These are phyloP conservation scores for Tolypocladium guangdongense DNA, from an alignment of 2,329 filamentous ascomycete species.

Conservation along the genomic window DNA sequence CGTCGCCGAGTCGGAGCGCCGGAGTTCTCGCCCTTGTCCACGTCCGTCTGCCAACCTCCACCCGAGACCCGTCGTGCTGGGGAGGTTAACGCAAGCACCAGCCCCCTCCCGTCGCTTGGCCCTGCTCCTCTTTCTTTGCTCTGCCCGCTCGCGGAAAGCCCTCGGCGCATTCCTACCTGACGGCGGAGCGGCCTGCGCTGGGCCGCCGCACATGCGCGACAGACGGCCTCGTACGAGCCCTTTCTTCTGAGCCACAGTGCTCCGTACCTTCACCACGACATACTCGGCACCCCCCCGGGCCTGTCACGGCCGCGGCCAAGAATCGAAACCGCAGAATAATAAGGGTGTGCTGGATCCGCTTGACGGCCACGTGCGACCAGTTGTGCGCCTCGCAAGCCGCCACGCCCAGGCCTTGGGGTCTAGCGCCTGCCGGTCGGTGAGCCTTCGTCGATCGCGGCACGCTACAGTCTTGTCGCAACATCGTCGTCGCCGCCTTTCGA, in stretches of 20 bases:
- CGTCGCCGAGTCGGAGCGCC: not conserved
- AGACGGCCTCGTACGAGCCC: not conserved
- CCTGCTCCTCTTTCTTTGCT: not conserved
- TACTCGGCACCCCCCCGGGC: not conserved
- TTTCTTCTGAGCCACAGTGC: not conserved
- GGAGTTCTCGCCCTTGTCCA: not conserved
- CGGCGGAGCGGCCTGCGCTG: not conserved
- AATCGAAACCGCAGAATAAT: not conserved
- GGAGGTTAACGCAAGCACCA: not conserved
- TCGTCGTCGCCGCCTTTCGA: conserved; percentile 3
- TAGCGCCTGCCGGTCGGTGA: conserved; percentile 13
- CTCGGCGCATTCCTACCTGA: not conserved
- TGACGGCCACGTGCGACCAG: not conserved
- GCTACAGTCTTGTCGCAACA: conserved; percentile 6
- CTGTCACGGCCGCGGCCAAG: not conserved
- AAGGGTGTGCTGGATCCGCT: not conserved
- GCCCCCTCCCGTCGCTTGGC: not conserved
- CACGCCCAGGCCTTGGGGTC: not conserved
- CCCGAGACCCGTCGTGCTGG: not conserved
- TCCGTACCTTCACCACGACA: too few species aligned
- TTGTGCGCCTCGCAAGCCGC: not conserved
- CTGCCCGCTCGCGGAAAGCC: not conserved
- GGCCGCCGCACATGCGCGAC: not conserved
- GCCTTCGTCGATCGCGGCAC: conserved; percentile 16
- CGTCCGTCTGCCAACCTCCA: not conserved